phyloP scores from a whole-genome alignment of 2,329 filamentous ascomycete genomes.

The Colletotrichum liaoningense region DNA sequence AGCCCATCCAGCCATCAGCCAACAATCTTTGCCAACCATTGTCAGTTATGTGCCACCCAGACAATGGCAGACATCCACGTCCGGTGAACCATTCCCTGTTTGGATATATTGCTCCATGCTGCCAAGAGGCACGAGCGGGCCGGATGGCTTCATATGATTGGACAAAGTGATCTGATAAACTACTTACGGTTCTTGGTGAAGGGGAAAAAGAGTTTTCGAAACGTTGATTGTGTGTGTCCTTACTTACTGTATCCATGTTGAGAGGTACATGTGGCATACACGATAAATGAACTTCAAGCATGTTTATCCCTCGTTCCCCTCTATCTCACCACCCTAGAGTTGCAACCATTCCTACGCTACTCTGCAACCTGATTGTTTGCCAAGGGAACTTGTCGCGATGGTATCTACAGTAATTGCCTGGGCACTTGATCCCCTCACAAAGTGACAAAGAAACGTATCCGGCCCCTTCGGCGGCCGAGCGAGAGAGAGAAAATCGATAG shows the following conservation, averaged over 20 bases:
- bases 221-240: background rate
- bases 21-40: background rate
- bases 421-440: background rate
- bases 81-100: slow-evolving; percentile 11
- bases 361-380: slow-evolving; percentile 1
- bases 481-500: background rate
- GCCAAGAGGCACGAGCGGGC: slow-evolving; percentile 20
- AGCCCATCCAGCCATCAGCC: slow-evolving; percentile 1
- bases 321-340: background rate
- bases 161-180: slow-evolving; percentile 28
- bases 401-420: background rate
- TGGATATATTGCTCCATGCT: slow-evolving; percentile 11
- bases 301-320: slow-evolving; percentile 1
- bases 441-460: background rate
- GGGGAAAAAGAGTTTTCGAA: slow-evolving; percentile 5
- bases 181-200: background rate
- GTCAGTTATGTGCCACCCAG: background rate
- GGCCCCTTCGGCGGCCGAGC: slow-evolving; percentile 22
- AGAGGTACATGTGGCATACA: too few relatives aligned
- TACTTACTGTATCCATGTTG: too few relatives aligned
- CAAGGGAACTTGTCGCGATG: slow-evolving; percentile 13
- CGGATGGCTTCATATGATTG: slow-evolving; percentile 2
- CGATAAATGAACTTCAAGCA: too few relatives aligned
- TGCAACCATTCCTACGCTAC: background rate
- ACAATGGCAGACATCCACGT: background rate